A percentile compares a stretch with the other conserved stretches of the same genome.
Evolutionary conservation across 345 rosid genomes (phyloP).

Genomic region (Jatropha curcas): DNA sequence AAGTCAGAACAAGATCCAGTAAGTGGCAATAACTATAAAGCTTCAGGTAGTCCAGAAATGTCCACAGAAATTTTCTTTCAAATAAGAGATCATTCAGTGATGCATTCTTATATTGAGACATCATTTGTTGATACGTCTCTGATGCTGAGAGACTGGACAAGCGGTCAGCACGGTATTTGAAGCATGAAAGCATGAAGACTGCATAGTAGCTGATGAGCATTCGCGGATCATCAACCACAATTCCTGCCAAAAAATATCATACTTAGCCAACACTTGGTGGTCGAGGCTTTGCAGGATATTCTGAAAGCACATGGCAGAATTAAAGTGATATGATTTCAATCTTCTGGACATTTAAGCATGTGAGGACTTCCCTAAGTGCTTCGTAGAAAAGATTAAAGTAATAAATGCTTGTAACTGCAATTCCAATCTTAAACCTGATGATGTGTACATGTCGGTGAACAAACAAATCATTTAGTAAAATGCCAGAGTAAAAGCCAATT

Average conservation of each 20-base stretch:
- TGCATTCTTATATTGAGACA: constrained; percentile 31
- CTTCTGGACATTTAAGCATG: background rate
- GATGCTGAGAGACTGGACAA: constrained; percentile 37
- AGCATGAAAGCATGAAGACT: constrained; percentile 45
- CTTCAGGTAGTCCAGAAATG: constrained; percentile 44
- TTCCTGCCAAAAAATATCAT: constrained; percentile 35
- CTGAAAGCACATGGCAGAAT: background rate
- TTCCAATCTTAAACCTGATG: background rate
- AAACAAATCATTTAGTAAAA: background rate
- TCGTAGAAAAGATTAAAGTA: background rate
- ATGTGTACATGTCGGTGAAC: background rate
- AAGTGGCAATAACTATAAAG: constrained; percentile 46
- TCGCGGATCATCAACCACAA: constrained; percentile 39
- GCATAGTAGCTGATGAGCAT: constrained; percentile 46
- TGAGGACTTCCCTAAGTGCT: constrained; percentile 1
- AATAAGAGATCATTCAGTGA: constrained; percentile 41
- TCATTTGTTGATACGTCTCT: constrained; percentile 32
- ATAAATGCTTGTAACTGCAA: background rate
- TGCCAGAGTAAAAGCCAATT: background rate
- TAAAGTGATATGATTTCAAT: constrained; percentile 3
- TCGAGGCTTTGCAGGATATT: background rate
- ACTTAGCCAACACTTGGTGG: constrained; percentile 1
- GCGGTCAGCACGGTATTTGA: constrained; percentile 43
- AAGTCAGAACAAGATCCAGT: constrained; percentile 44
- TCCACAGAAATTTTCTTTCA: constrained; percentile 46